Base-by-base conservation (phyloP, 805 yeast genomes). In the Priceomyces carsonii region DNA sequence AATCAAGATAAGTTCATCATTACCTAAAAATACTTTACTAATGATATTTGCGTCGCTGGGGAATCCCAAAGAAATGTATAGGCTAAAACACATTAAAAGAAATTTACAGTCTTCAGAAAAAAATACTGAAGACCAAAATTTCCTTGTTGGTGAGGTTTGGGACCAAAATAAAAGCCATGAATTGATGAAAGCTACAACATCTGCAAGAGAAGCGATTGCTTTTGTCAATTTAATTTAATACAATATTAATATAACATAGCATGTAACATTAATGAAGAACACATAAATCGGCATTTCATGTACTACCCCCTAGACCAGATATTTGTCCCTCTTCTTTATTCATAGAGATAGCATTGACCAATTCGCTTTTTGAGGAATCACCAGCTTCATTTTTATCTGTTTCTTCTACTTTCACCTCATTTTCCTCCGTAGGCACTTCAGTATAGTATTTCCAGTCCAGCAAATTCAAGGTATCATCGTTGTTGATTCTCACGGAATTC, bases 21-120 rank as follows among this genome's bases (percentile, higher is more conserved):
- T 85, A 14, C 86, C 95, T 0, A 58, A 62, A 2, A 71, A 79
- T 22, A 73, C 95, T 0, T 57, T 80, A 15, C 45, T 90, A 10
- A 61, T 87, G 1, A 50, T 88, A 1, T 66, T 78, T 47, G 71
- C 86, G 0, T 87, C 85, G 1, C 63, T 74, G 33, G 87, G 88
- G 8, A 78, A 80, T 48, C 75, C 80, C 2, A 55, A 70, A 7
- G 71, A 67, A 32, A 63, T 79, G 61, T 57, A 59, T 34, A 55
- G 59, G 30, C 59, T 87, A 27, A 75, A 73, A 32, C 51, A 53
- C 8, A 45, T 70, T 19, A 69, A 71, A 42, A 61, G 67, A 30
- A 57, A 51, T 25, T 77, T 66, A 40, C 71, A 71, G 40, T 53
- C 61, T 39, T 65, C 67, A 22, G 73, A 68, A 55, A 65, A 63